Conservation (phyloP, 2,329 filamentous ascomycete species). For the Nigrospora sphaerica region DNA sequence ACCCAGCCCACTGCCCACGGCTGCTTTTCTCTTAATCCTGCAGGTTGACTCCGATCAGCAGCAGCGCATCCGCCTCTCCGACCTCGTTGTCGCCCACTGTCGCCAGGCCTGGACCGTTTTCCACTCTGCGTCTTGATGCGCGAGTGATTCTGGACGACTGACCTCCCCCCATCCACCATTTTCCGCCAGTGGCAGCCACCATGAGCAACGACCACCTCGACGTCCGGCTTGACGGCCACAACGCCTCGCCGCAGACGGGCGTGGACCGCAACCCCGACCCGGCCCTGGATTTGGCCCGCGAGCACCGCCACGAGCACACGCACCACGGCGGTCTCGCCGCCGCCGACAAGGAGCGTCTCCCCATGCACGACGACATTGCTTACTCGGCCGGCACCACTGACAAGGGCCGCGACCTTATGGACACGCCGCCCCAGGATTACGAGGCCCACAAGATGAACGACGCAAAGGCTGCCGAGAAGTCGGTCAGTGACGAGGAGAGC, state of each 20-base stretch:
- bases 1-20: too few species aligned
- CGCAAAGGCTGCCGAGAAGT: conserved; percentile 17
- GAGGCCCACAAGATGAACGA: conserved; percentile 30
- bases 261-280: conserved; percentile 15
- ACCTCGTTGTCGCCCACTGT: too few species aligned
- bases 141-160: too few species aligned
- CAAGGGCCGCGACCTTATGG: conserved; percentile 28
- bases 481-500: conserved; percentile 19
- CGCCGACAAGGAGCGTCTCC: conserved; percentile 11
- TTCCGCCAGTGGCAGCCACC: background rate
- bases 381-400: conserved; percentile 35
- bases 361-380: conserved; percentile 33
- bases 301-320: conserved; percentile 35
- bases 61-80: too few species aligned
- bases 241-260: conserved; percentile 11
- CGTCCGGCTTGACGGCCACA: conserved; percentile 11
- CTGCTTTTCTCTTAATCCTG: too few species aligned
- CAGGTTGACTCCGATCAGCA: too few species aligned
- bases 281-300: conserved; percentile 27
- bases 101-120: too few species aligned
- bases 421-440: conserved; percentile 27
- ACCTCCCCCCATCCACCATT: too few species aligned
- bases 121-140: too few species aligned
- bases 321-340: conserved; percentile 30
- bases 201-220: conserved; percentile 7